A percentile compares a stretch with the other conserved stretches of the same genome.
These are phyloP conservation scores for Domatiomyces globalis DNA, from an alignment of 2,329 filamentous ascomycete genomes.

Conservation along the genomic window DNA sequence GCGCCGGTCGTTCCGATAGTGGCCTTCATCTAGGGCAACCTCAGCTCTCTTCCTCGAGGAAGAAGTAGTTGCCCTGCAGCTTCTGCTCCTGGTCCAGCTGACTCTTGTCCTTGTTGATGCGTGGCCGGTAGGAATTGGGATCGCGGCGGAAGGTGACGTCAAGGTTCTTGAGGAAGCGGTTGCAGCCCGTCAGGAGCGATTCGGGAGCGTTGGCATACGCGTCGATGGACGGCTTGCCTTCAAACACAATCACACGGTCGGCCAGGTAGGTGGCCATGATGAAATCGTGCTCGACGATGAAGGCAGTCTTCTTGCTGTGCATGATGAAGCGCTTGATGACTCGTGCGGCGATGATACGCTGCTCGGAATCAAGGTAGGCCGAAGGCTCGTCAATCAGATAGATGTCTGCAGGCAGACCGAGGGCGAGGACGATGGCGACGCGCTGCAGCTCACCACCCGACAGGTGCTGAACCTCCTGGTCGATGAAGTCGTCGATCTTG, in stretches of 20 bases:
- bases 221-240: slow-evolving; percentile 78
- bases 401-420: slow-evolving; percentile 90
- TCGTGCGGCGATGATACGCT: slow-evolving; percentile 91
- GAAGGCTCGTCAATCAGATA: slow-evolving; percentile 97
- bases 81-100: slow-evolving; percentile 99
- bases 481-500: slow-evolving; percentile 97
- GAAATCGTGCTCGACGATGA: slow-evolving; percentile 99
- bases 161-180: slow-evolving; percentile 88
- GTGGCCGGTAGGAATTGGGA: slow-evolving; percentile 85
- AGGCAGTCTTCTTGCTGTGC: slow-evolving; percentile 99
- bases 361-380: slow-evolving; percentile 95
- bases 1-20: slow-evolving; percentile 17
- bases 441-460: slow-evolving; percentile 99
- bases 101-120: slow-evolving; percentile 94
- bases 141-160: slow-evolving; percentile 98
- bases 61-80: slow-evolving; percentile 87
- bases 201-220: slow-evolving; percentile 81
- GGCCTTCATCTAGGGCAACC: slow-evolving; percentile 43
- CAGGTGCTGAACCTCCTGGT: slow-evolving; percentile 97
- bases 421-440: slow-evolving; percentile 93
- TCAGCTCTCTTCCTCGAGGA: slow-evolving; percentile 75
- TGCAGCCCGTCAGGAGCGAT: slow-evolving; percentile 88
- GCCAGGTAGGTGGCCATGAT: slow-evolving; percentile 80
- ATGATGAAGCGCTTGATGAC: slow-evolving; percentile 99
- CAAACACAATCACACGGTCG: slow-evolving; percentile 96